Percentiles rank a stretch among this genome's conserved stretches.
phyloP scores from a whole-genome alignment of 768 basidiomycete genomes.

The Strobilomyces confusus region DNA sequence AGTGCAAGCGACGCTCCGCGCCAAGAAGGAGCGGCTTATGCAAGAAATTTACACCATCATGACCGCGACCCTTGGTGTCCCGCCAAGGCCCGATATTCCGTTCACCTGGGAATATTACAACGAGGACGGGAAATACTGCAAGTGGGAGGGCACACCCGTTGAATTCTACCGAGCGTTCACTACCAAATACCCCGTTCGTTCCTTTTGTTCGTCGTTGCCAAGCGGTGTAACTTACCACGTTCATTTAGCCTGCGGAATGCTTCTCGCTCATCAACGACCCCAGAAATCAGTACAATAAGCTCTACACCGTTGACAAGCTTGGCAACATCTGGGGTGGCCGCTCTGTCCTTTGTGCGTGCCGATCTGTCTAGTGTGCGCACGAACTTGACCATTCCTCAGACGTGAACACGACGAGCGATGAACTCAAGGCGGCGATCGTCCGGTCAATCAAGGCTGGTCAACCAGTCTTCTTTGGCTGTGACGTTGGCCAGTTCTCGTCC shows the following conservation, averaged over 20 bases:
- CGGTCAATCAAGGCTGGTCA: constrained; percentile 84
- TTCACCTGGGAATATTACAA: constrained; percentile 92
- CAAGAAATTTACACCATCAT: constrained; percentile 81
- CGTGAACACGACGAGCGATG: constrained; percentile 82
- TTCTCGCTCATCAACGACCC: constrained; percentile 97
- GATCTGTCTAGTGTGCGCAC: neutral
- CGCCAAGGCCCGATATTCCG: constrained; percentile 64
- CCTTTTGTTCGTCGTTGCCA: neutral
- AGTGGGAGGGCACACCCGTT: constrained; percentile 76
- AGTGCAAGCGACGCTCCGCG: constrained; percentile 53
- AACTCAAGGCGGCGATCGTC: constrained; percentile 79
- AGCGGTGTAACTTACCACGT: neutral
- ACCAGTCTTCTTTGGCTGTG: constrained; percentile 95
- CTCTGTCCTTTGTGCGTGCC: constrained; percentile 69
- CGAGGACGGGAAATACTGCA: constrained; percentile 65
- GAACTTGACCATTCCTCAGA: constrained; percentile 41
- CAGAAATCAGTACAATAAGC: constrained; percentile 72
- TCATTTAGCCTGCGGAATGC: constrained; percentile 55
- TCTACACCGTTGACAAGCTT: constrained; percentile 90
- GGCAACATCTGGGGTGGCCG: constrained; percentile 91
- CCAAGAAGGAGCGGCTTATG: constrained; percentile 83
- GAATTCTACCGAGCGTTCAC: constrained; percentile 75
- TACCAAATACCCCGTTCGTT: constrained; percentile 50
- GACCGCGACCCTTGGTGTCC: constrained; percentile 82
- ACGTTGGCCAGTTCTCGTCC: constrained; percentile 86